Evolutionary conservation across 2,329 filamentous ascomycete species (phyloP).

Genomic region (Cyphellophora attinorum): DNA sequence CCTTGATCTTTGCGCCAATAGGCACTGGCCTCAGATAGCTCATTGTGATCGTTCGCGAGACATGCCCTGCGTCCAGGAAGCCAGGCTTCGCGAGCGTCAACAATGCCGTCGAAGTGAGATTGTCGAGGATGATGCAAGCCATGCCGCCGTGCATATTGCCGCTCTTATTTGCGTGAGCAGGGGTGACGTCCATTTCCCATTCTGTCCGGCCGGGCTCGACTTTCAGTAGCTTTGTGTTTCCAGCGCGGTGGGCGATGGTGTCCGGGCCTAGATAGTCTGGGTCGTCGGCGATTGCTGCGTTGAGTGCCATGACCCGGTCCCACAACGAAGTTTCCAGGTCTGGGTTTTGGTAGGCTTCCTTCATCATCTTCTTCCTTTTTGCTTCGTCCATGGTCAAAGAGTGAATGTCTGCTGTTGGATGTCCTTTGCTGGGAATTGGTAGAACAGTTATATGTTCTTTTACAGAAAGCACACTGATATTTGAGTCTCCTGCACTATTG

Average conservation of each 20-base stretch:
- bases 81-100: constrained; percentile 48
- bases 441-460: too few relatives aligned
- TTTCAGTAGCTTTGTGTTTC: constrained; percentile 7
- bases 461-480: too few relatives aligned
- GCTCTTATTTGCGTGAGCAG: constrained; percentile 12
- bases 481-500: too few relatives aligned
- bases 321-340: constrained; percentile 4
- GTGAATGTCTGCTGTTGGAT: too few relatives aligned
- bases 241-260: constrained; percentile 5
- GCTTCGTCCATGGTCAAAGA: too few relatives aligned
- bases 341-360: constrained; percentile 4
- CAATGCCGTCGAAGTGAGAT: constrained; percentile 52
- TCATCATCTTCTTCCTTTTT: too few relatives aligned
- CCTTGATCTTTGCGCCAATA: constrained; percentile 5
- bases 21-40: constrained; percentile 13
- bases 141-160: constrained; percentile 27
- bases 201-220: constrained; percentile 8
- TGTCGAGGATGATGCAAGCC: constrained; percentile 58
- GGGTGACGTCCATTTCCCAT: constrained; percentile 10
- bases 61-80: constrained; percentile 45
- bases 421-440: too few relatives aligned
- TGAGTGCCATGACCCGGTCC: constrained; percentile 9
- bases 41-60: constrained; percentile 16
- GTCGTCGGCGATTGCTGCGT: constrained; percentile 7
- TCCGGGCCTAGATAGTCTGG: constrained; percentile 12